Evolutionary conservation across 1,284 basidiomycete genomes (phyloP), one percentile per base, ranked within the genome.

Genomic region (Prillingera fragicola): DNA sequence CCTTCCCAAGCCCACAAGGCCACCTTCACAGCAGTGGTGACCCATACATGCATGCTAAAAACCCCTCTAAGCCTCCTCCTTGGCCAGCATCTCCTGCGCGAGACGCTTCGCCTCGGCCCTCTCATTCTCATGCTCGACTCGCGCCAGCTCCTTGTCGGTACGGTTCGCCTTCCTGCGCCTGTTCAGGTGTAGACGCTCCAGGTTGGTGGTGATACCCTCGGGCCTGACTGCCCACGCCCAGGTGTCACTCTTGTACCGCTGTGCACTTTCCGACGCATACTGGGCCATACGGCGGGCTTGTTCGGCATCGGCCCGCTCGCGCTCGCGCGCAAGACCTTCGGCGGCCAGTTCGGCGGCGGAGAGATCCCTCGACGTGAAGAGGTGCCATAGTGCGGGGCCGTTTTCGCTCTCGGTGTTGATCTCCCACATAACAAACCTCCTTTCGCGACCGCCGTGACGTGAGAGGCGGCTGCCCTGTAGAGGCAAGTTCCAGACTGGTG

Each of bases 111-210:
- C 37, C 26, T 38, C 37, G 19, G 22, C 23, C 8, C 45, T 45
- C 35, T 36, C 31, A 15, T 34, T 42, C 10, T n/a, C 47, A 9
- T 35, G 17, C 14, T 40, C 45, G 15, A 47, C 32, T 21, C 25
- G 36, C 15, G 19, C 48, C 35, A 44, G 43, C 54, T 66, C 64
- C 50, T 63, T 64, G 29, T 17, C 44, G 9, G 51, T 41, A 33
- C 65, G 55, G 3, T 22, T 47, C 14, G 38, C 46, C 15, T 34
- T 34, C 36, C 56, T 56, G 31, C 67, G 48, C 12, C 37, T 46
- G 53, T 60, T 67, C 31, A 69, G 45, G 47, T 65, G 59, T 13
- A 41, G 15, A 33, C 65, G 45, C 50, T 67, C 62, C 31, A 62
- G 39, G 8, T 25, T 33, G 6, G 57, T 62, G 12, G 64, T 61